phyloP scores from a whole-genome alignment of 148 eudicot genomes.

The Drosera capensis region DNA sequence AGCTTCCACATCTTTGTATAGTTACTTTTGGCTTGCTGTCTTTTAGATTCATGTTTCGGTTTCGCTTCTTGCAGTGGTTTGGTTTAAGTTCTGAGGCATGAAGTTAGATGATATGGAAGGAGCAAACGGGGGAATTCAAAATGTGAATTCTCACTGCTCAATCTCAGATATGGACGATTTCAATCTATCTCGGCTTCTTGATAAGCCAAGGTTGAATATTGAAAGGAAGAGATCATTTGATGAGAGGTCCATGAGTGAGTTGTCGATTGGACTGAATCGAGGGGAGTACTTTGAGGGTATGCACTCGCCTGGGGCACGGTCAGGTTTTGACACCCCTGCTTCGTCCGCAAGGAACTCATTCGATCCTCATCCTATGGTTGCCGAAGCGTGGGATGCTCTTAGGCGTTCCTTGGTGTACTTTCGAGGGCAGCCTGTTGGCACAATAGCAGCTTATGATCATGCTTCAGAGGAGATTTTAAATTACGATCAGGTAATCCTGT shows the following conservation, averaged over 20 bases:
- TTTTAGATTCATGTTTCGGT: too few relatives aligned
- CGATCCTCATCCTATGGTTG: constrained; percentile 97
- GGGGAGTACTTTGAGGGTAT: constrained; percentile 56
- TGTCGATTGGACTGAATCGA: constrained; percentile 59
- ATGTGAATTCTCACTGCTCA: constrained; percentile 79
- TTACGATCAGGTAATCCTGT: constrained; percentile 70
- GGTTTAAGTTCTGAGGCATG: background rate
- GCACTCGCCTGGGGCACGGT: constrained; percentile 76
- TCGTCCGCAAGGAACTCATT: constrained; percentile 82
- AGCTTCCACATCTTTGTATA: too few relatives aligned
- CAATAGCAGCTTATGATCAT: constrained; percentile 92
- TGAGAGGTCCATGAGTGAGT: constrained; percentile 90
- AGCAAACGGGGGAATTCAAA: constrained; percentile 39
- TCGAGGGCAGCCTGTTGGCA: constrained; percentile 87
- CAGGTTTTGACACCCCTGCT: constrained; percentile 75
- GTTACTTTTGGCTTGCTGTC: too few relatives aligned
- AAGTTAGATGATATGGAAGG: constrained; percentile 33
- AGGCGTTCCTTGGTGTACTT: constrained; percentile 70
- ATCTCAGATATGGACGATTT: constrained; percentile 74
- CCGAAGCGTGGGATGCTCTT: constrained; percentile 98
- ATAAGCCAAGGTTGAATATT: constrained; percentile 63
- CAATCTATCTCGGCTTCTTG: constrained; percentile 70
- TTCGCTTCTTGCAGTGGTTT: too few relatives aligned
- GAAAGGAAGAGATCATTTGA: constrained; percentile 92
- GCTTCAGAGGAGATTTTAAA: constrained; percentile 91